Conservation (phyloP, 2,329 filamentous ascomycete genomes). For the Fusarium sp. region DNA sequence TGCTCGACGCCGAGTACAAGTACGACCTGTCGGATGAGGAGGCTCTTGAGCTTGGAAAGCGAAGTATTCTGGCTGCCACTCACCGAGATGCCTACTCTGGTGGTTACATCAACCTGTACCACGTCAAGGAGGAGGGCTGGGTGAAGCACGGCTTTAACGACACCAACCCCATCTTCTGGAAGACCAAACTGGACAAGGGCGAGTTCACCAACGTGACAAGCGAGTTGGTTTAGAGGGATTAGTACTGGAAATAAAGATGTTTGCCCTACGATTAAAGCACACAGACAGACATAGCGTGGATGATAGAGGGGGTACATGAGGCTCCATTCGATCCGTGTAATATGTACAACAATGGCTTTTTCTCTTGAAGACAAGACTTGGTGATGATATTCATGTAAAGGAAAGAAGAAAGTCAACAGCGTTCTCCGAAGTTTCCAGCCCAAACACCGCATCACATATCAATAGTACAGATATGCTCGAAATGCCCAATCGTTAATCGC, state of each 20-base stretch:
- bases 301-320: slow-evolving; percentile 32
- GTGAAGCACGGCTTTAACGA: slow-evolving; percentile 98
- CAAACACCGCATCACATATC: neutral
- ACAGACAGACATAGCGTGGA: slow-evolving; percentile 15
- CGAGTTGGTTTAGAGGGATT: slow-evolving; percentile 65
- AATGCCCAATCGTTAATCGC: neutral
- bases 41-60: slow-evolving; percentile 87
- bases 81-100: slow-evolving; percentile 99
- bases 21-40: slow-evolving; percentile 91
- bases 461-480: slow-evolving; percentile 8
- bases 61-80: slow-evolving; percentile 95
- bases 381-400: slow-evolving; percentile 5
- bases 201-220: slow-evolving; percentile 97
- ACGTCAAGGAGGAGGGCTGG: slow-evolving; percentile 99
- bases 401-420: slow-evolving; percentile 24
- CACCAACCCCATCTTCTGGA: slow-evolving; percentile 99
- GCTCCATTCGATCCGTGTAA: slow-evolving; percentile 41
- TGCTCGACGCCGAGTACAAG: slow-evolving; percentile 93
- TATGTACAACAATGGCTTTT: slow-evolving; percentile 47
- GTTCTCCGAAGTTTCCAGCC: slow-evolving; percentile 3
- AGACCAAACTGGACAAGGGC: slow-evolving; percentile 97
- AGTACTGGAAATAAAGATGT: slow-evolving; percentile 16
- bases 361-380: slow-evolving; percentile 35
- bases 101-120: slow-evolving; percentile 98
- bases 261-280: slow-evolving; percentile 6